Conservation (phyloP, 192 early-diverging fungal genomes). For the Dispira parvispora region DNA sequence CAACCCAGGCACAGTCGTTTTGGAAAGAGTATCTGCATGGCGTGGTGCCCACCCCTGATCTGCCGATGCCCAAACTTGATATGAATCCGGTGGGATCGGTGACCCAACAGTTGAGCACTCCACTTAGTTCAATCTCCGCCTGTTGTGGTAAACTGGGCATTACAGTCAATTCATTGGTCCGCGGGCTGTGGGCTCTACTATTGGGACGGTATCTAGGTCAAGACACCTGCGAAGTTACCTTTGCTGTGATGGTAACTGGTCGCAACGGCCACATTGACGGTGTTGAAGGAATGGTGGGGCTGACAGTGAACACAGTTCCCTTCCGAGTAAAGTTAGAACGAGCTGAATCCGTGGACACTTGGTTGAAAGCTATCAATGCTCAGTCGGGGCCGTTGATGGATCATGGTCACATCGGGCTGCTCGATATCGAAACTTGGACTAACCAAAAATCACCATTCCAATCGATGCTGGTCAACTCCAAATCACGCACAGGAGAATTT, state of each 20-base stretch:
- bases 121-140: not conserved
- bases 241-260: constrained; percentile 4
- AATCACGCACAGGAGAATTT: not conserved
- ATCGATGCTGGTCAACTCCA: not conserved
- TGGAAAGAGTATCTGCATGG: not conserved
- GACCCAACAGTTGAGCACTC: too few relatives aligned
- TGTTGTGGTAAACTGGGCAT: not conserved
- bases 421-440: constrained; percentile 2
- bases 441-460: not conserved
- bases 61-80: not conserved
- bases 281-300: constrained; percentile 8
- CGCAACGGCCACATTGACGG: not conserved
- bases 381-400: not conserved
- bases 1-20: not conserved
- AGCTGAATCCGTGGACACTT: not conserved
- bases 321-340: not conserved
- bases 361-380: not conserved
- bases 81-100: too few relatives aligned
- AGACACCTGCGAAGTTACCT: not conserved
- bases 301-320: constrained; percentile 4
- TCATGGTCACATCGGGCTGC: not conserved
- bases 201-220: not conserved
- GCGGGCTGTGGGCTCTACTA: not conserved
- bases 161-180: not conserved
- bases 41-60: not conserved